Evolutionary conservation across 306 rosid genomes (phyloP), one percentile per base, ranked within the genome.

Genomic region (Sindora glabra): DNA sequence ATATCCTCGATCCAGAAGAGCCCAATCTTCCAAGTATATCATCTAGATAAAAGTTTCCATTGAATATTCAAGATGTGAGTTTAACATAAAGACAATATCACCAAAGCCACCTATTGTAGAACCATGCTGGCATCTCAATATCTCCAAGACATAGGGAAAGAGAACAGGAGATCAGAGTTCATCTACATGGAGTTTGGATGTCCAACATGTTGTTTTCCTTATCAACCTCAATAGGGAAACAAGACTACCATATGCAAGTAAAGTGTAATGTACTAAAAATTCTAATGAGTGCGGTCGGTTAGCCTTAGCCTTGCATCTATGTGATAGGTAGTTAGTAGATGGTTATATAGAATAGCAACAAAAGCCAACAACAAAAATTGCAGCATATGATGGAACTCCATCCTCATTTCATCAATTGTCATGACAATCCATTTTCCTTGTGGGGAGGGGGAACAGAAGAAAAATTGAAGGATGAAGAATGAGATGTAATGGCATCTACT

Each of bases 1-100:
- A 83, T 82, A 94, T 51, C 76, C 83, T 71, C 46, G 73, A 78
- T 94, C 97, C 80, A 86, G 19, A 65, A 67, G 78, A 49, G 84
- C 85, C 90, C 95, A 89, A 39, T 89, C 94, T 74, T 86, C 97
- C 86, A 29, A 29, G 8, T 29, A 2, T 29, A 4, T 29, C 5
- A 29, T 81, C 99, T 94, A 76, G 78, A 76, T 48, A 65, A 50
- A 60, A 67, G 59, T 23, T 42, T 58, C 44, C 53, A 38, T 41
- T 50, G 39, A 74, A 59, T 55, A 54, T 38, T 17, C 44, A 22
- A 16, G 9, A n/a, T 10, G 12, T 39, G 14, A 59, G 51, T 44
- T 41, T 53, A 53, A 65, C 47, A 65, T 22, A 39, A 38, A 55
- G 36, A 19, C 52, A 32, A 37, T 36, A n/a, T 24, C 34, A 58